phyloP scores from a whole-genome alignment of 1,284 basidiomycete species.

The Sutorius eximius region DNA sequence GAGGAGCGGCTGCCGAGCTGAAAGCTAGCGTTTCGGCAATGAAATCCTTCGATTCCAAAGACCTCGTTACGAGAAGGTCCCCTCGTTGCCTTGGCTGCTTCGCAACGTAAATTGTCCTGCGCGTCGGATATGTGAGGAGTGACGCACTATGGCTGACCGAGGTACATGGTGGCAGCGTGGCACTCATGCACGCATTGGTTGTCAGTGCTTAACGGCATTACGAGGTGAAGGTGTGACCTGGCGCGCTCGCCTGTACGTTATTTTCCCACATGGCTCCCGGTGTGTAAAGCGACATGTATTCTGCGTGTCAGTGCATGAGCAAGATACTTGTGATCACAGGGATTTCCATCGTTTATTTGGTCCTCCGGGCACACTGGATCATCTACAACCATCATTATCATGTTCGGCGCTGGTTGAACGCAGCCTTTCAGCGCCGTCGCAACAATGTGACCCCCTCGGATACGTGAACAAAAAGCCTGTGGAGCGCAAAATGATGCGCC shows the following conservation, averaged over 20 bases:
- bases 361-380: not conserved
- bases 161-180: slow-evolving; percentile 1
- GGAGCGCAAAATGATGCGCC: not conserved
- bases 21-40: slow-evolving; percentile 1
- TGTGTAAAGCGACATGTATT: not conserved
- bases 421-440: not conserved
- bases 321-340: not conserved
- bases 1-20: not conserved
- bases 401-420: not conserved
- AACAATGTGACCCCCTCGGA: not conserved
- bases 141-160: slow-evolving; percentile 6
- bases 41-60: slow-evolving; percentile 3
- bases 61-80: not conserved
- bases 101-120: slow-evolving; percentile 13
- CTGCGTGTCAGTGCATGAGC: not conserved
- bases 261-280: slow-evolving; percentile 13
- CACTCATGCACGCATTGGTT: not conserved
- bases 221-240: not conserved
- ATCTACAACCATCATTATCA: not conserved
- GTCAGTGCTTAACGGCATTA: slow-evolving; percentile 14
- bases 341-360: not conserved
- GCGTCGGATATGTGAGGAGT: not conserved
- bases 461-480: not conserved
- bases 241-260: not conserved
- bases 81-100: slow-evolving; percentile 18